Evolutionary conservation across 1,284 basidiomycete species (phyloP), one percentile per base, ranked within the genome.

Genomic region (Xanthoconium separans): DNA sequence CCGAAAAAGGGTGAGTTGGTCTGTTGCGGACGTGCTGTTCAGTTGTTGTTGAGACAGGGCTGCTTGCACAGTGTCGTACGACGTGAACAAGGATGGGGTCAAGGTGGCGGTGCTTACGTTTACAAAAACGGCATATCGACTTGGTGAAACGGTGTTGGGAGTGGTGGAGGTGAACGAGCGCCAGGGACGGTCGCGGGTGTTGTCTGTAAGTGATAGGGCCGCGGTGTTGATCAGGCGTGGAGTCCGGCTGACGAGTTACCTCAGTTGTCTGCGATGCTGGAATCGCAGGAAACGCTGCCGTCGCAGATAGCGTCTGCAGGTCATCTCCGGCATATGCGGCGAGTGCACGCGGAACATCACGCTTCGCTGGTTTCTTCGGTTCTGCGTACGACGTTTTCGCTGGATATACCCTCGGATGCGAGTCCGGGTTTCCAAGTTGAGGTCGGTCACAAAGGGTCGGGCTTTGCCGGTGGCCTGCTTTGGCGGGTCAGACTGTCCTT

Each of bases 21-120:
- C 42, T 30, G 22, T n/a, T 27, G 27, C 27, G 6, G 27, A 27
- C 7, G 27, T 27, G 27, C 27, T 2, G 34, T 18, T 24, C 13
- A 54, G 29, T 20, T 22, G 0, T 27, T 27, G n/a, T 9, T 11
- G 15, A 11, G 27, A 3, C 20, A 16, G 39, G 27, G 3, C 7
- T 22, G 44, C 15, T 9, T 9, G 37, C 13, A 18, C 58, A 95
- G 93, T 88, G 33, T 94, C 93, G 0, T 96, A 92, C 72, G 94
- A 97, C 72, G 93, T 97, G 56, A 89, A 86, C 65, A 95, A 96
- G 74, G 91, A 95, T 46, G 92, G 90, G 1, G 81, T 89, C 47
- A 83, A 86, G 42, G 92, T 96, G 50, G 93, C 94, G 2, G 85
- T 91, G 29, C 73, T 97, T n/a, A 95, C 93, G 0, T 89, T 97